phyloP scores from a whole-genome alignment of 257 asterid species.

The Phtheirospermum japonicum region DNA sequence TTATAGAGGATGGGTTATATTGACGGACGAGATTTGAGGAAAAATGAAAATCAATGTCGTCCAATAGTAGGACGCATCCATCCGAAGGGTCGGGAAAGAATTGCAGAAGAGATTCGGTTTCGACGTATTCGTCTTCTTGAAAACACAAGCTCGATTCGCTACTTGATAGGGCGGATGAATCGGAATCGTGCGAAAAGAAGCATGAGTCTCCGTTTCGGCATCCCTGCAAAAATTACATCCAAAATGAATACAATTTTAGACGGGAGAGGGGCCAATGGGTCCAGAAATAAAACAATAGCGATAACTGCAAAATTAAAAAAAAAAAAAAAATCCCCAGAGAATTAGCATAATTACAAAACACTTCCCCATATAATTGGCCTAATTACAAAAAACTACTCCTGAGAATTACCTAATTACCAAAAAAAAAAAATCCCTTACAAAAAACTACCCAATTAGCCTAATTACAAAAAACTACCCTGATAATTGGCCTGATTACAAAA shows the following conservation, averaged over 20 bases:
- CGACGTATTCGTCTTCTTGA: constrained; percentile 47
- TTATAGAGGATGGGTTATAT: constrained; percentile 50
- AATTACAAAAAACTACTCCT: too few species aligned
- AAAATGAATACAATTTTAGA: constrained; percentile 6
- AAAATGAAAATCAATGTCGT: constrained; percentile 67
- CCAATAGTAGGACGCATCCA: constrained; percentile 58
- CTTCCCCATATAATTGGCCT: too few species aligned
- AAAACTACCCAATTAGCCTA: too few species aligned
- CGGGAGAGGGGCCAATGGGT: neutral
- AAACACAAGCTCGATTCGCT: constrained; percentile 39
- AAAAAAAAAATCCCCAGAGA: too few species aligned
- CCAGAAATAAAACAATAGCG: neutral
- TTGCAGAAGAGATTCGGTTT: constrained; percentile 46
- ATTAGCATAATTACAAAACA: too few species aligned
- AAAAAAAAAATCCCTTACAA: too few species aligned
- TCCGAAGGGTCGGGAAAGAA: constrained; percentile 55
- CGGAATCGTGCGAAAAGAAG: constrained; percentile 70
- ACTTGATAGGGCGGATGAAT: constrained; percentile 32
- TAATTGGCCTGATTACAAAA: too few species aligned
- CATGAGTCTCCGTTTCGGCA: constrained; percentile 82
- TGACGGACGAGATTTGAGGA: constrained; percentile 47
- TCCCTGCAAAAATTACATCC: constrained; percentile 58
- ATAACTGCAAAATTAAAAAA: neutral
- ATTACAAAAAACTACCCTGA: too few species aligned
- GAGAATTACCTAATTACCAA: too few species aligned